phyloP scores from a whole-genome alignment of 2,329 filamentous ascomycete genomes.

The Fusarium sp. region DNA sequence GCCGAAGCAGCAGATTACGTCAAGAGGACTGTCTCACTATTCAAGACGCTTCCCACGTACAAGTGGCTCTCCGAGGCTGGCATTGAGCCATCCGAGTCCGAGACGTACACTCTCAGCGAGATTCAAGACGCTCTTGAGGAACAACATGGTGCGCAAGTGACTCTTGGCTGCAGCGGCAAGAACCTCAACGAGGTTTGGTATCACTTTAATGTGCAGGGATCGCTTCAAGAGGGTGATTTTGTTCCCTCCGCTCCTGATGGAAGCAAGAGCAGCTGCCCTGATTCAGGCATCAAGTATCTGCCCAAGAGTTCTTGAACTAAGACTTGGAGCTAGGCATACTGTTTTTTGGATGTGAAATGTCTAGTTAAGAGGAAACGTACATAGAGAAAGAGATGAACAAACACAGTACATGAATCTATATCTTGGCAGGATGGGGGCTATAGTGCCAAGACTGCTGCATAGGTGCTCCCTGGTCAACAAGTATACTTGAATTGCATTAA shows the following conservation, averaged over 20 bases:
- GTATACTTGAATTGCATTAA: background rate
- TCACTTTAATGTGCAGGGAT: constrained; percentile 72
- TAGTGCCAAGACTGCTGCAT: background rate
- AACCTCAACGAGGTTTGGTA: constrained; percentile 69
- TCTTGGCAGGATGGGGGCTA: background rate
- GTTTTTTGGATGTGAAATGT: too few relatives aligned
- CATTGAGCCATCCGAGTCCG: constrained; percentile 63
- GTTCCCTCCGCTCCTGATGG: constrained; percentile 67
- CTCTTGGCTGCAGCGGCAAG: constrained; percentile 65
- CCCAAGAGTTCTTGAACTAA: constrained; percentile 36
- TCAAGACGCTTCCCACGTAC: constrained; percentile 75
- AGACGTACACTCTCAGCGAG: constrained; percentile 69
- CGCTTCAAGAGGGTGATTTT: constrained; percentile 71
- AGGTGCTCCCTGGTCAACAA: background rate
- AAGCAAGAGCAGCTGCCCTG: constrained; percentile 68
- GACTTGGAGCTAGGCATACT: background rate
- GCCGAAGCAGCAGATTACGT: constrained; percentile 79
- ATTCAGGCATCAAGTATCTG: constrained; percentile 45
- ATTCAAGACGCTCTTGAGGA: constrained; percentile 70
- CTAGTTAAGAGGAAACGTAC: background rate
- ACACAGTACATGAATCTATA: background rate
- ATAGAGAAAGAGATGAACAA: background rate
- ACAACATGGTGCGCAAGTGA: constrained; percentile 65
- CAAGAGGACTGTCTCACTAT: constrained; percentile 72
- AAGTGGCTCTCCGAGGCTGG: constrained; percentile 70